These are phyloP conservation scores for Dalechampia spathulata DNA, from an alignment of 441 rosid genomes.

Conservation along the genomic window DNA sequence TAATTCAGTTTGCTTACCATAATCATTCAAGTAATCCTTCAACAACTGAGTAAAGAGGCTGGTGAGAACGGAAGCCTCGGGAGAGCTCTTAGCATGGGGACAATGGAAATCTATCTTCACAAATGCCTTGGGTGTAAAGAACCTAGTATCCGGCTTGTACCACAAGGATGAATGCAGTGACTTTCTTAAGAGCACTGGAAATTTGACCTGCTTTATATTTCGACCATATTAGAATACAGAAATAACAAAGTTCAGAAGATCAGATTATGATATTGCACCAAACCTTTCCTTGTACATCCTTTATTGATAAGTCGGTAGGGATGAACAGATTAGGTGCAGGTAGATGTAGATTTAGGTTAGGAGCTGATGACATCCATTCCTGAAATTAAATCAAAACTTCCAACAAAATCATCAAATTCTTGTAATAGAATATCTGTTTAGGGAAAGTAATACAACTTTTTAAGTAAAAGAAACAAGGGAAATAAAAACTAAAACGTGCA, in stretches of 20 bases:
- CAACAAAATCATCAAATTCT: not conserved
- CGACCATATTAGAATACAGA: slow-evolving; percentile 5
- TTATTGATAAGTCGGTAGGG: slow-evolving; percentile 72
- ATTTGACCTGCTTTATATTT: slow-evolving; percentile 35
- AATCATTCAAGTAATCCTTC: slow-evolving; percentile 82
- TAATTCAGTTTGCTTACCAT: slow-evolving; percentile 6
- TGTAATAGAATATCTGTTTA: not conserved
- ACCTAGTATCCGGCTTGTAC: slow-evolving; percentile 82
- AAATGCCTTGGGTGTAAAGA: slow-evolving; percentile 73
- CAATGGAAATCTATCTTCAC: slow-evolving; percentile 72
- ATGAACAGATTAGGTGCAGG: slow-evolving; percentile 63
- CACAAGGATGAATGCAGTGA: slow-evolving; percentile 61
- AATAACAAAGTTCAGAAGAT: not conserved
- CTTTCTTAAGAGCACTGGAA: slow-evolving; percentile 62
- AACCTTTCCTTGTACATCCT: slow-evolving; percentile 54
- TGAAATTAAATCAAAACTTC: slow-evolving; percentile 21
- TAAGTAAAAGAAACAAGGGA: not conserved
- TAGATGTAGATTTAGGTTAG: slow-evolving; percentile 53
- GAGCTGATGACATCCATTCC: slow-evolving; percentile 71
- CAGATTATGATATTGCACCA: slow-evolving; percentile 6
- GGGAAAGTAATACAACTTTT: not conserved
- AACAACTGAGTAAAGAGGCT: slow-evolving; percentile 55
- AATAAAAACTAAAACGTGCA: not conserved
- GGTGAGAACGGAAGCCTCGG: slow-evolving; percentile 58
- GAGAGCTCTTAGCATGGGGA: slow-evolving; percentile 60